Conservation (phyloP, 345 rosid species). For the Brassica rapa region DNA sequence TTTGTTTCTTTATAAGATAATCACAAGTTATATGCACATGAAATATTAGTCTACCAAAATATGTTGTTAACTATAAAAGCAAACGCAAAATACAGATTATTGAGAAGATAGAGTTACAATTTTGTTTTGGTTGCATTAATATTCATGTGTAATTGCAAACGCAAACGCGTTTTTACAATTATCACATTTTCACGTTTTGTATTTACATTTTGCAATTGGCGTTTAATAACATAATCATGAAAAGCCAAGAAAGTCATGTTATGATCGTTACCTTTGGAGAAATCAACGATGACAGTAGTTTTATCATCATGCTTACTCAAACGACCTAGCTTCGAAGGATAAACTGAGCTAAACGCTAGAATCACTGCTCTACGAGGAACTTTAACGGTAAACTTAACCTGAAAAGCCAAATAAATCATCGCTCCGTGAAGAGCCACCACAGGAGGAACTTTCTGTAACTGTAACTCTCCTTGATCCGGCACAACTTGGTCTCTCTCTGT, state of each 20-base stretch:
- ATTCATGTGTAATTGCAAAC: no score
- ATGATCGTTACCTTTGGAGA: conserved; percentile 51
- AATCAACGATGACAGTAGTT: conserved; percentile 68
- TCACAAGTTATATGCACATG: neutral
- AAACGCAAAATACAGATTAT: neutral
- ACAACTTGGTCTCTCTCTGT: conserved; percentile 57
- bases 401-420: conserved; percentile 77
- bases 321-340: conserved; percentile 53
- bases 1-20: no score
- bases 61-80: neutral
- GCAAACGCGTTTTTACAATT: no score
- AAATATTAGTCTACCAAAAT: no score
- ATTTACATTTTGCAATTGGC: neutral
- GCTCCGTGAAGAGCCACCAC: conserved; percentile 75
- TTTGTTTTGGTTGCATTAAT: no score
- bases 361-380: conserved; percentile 62
- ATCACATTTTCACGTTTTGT: no score
- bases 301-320: conserved; percentile 68
- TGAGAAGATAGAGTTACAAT: no score
- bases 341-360: conserved; percentile 62
- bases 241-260: neutral
- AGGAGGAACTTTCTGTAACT: conserved; percentile 65
- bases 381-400: conserved; percentile 55
- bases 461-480: conserved; percentile 73
- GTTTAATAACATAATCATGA: no score